Evolutionary conservation across 2,329 filamentous ascomycete species (phyloP).

Genomic region (Aspergillus nomiae): DNA sequence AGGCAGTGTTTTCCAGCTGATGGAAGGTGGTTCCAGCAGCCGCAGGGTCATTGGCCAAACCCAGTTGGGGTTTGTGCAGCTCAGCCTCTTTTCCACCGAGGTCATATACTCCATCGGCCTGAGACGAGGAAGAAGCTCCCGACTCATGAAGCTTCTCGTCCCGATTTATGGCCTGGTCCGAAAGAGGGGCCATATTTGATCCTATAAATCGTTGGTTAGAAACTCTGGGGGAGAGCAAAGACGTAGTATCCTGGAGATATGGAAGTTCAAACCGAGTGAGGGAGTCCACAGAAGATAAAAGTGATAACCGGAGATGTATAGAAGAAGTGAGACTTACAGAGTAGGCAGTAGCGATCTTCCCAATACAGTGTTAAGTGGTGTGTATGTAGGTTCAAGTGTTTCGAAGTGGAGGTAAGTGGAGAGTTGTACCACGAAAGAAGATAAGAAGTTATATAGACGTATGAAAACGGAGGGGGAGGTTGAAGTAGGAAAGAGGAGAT

Average conservation of each 20-base stretch:
- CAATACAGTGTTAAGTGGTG: not conserved
- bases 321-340: not conserved
- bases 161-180: constrained; percentile 20
- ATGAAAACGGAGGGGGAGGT: constrained; percentile 3
- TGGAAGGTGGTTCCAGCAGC: constrained; percentile 20
- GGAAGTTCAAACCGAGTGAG: not conserved
- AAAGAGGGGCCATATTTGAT: constrained; percentile 22
- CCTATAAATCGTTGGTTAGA: not conserved
- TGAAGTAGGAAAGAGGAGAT: not conserved
- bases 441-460: not conserved
- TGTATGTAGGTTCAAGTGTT: not conserved
- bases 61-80: constrained; percentile 16
- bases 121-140: constrained; percentile 36
- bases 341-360: not conserved
- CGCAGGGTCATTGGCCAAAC: constrained; percentile 14
- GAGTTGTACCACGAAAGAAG: constrained; percentile 2
- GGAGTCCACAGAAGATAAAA: not conserved
- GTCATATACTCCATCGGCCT: constrained; percentile 29
- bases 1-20: constrained; percentile 28
- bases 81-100: constrained; percentile 14
- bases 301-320: not conserved
- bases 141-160: constrained; percentile 32
- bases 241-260: not conserved
- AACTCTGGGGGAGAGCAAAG: not conserved
- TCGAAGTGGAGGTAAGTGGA: constrained; percentile 2